These are phyloP conservation scores for Kodamaea restingae DNA, from an alignment of 805 yeast species.

Conservation along the genomic window DNA sequence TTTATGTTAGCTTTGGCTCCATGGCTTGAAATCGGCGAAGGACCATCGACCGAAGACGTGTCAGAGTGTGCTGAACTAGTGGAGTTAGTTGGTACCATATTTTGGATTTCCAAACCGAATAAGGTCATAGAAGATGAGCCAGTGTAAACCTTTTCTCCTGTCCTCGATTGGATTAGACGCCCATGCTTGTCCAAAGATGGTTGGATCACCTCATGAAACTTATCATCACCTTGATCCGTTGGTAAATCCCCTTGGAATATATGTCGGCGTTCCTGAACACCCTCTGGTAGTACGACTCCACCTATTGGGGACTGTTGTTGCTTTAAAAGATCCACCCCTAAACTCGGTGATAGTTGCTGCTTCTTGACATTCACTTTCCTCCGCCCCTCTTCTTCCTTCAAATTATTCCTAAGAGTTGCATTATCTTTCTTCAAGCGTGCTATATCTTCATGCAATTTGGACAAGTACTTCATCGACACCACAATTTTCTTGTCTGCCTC, in stretches of 20 bases:
- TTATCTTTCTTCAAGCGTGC: slow-evolving; percentile 64
- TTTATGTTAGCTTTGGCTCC: neutral
- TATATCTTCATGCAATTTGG: slow-evolving; percentile 64
- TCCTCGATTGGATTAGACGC: slow-evolving; percentile 64
- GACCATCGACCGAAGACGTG: slow-evolving; percentile 11
- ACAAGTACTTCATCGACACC: slow-evolving; percentile 66
- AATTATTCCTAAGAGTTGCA: slow-evolving; percentile 46
- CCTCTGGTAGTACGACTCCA: neutral
- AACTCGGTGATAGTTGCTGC: neutral
- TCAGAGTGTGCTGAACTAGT: slow-evolving; percentile 15
- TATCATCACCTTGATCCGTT: neutral
- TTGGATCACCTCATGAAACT: slow-evolving; percentile 50
- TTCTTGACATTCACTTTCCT: neutral
- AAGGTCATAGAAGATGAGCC: slow-evolving; percentile 83
- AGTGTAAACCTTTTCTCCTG: slow-evolving; percentile 71
- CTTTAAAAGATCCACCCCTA: neutral
- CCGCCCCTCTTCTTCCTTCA: slow-evolving; percentile 27
- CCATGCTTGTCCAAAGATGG: slow-evolving; percentile 72
- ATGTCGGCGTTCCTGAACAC: neutral
- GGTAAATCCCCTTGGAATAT: neutral
- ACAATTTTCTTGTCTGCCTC: slow-evolving; percentile 72
- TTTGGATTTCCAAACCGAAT: slow-evolving; percentile 73
- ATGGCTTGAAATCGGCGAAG: slow-evolving; percentile 8
- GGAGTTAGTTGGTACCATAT: slow-evolving; percentile 43
- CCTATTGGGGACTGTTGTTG: neutral